Base-by-base conservation (phyloP, 75 land plant genomes). In the Picea glauca region DNA sequence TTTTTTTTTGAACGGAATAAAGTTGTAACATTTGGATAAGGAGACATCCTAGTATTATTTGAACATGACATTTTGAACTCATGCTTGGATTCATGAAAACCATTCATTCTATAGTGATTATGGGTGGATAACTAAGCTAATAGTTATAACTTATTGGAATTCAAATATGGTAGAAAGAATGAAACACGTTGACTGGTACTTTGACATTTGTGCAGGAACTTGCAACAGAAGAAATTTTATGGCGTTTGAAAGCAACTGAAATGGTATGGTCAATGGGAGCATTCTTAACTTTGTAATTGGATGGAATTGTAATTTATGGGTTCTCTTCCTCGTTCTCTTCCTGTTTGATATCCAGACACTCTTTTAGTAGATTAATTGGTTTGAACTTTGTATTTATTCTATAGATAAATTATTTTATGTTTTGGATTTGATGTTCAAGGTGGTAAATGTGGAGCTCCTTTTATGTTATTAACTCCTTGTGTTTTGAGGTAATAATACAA, bases 241-340 rank as follows among this genome's bases (percentile, higher is more conserved):
- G 18, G 72, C 72, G 50, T 46, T 38, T 68, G 21, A 68, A 68
- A 40, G 72, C 72, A 35, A 68, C 72, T 18, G 72, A 40, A 68
- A 68, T 6, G 50, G 72, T 68, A 68, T 68, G 4, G 20, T 15
- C 38, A 68, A 20, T 17, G 18, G 8, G 40, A 68, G 50, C n/a
- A 40, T 38, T 68, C 72, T 68, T 18, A 17, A 68, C 21, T 5
- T 68, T 18, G 46, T 68, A 68, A 20, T 40, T 68, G 7, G 50
- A 40, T 17, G 40, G 50, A 68, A 17, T 40, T 68, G n/a, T 67
- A 17, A 43, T 43, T 5, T 43, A 43, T 43, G 46, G 46, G 0
- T 43, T 5, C 5, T 43, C 46, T 43, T 43, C 1, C 3, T 43
- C 46, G 1, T 5, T 43, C 46, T 43, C 46, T 43, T 5, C 46